Evolutionary conservation across 352 stramenopile genomes (phyloP), one percentile per base, ranked within the genome.

Genomic region (Phytophthora litchii): DNA sequence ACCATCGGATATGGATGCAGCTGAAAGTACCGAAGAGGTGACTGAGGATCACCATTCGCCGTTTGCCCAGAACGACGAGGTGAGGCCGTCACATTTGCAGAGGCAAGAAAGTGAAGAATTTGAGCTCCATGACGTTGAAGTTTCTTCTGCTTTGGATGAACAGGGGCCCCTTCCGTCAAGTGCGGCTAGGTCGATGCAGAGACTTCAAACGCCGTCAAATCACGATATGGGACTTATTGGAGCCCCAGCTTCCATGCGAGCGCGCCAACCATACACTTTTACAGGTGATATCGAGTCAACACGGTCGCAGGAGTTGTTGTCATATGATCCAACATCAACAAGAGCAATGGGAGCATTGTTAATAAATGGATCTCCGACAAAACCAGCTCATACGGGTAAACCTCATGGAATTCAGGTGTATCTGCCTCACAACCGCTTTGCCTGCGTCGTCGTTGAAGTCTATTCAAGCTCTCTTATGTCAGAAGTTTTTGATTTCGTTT

Each of bases 381-480:
- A 86, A 40, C 56, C 56, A 37, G 21, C 57, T 9, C 66, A 82
- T 25, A 69, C 52, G 23, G 73, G 61, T 3, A 80, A 76, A 25
- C 1, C 70, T 40, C 64, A 79, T 17, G 74, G 72, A 3, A 55
- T 95, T 45, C 80, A 90, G 63, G 83, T 96, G 21, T 96, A 96
- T 53, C 65, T 96, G 7, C 83, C 87, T 5, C 83, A 92, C 17
- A 96, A 96, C 37, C 81, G 87, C 10, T 96, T 96, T 59, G 83
- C 80, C 0, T 94, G 78, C 36, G 81, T 94, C 20, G 76, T 87
- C 14, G 62, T 94, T n/a, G 76, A 88, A 48, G 71, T 89, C 16
- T 74, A 76, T 57, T 47, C 81, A 1, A 77, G 50, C 17, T 75
- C 70, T n/a, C 48, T 76, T 9, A 71, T 94, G 69, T 80, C 78